phyloP scores from a whole-genome alignment of 78 protist species.

The Cavenderia fasciculata region DNA sequence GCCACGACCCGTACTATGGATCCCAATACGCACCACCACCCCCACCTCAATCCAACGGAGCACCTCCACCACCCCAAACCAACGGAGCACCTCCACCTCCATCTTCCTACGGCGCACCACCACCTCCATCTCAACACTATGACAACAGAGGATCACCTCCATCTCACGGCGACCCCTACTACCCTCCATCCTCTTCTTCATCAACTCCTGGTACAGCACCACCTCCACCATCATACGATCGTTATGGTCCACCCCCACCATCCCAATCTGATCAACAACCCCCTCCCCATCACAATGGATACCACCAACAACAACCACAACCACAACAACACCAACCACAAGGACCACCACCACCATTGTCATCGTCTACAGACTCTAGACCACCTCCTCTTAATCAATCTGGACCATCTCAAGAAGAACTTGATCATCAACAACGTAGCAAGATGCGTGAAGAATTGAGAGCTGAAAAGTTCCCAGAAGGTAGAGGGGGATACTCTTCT shows the following conservation, averaged over 20 bases:
- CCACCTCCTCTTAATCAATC: constrained; percentile 1
- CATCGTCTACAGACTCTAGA: no score
- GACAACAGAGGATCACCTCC: no score
- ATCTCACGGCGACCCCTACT: no score
- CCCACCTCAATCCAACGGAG: not conserved
- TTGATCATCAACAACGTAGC: not conserved
- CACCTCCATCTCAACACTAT: not conserved
- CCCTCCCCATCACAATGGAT: not conserved
- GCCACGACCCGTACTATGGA: no score
- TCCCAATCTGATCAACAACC: not conserved
- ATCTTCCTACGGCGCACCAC: not conserved
- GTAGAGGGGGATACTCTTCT: not conserved
- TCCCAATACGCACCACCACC: not conserved
- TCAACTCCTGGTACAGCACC: not conserved
- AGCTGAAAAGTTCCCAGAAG: not conserved
- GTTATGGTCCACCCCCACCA: not conserved
- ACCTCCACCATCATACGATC: not conserved
- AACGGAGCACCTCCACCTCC: not conserved
- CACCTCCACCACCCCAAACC: not conserved
- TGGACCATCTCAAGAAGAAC: not conserved
- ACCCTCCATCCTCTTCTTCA: no score
- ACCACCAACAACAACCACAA: not conserved
- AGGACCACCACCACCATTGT: not conserved
- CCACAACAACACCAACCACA: not conserved
- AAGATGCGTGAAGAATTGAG: not conserved